Conservation (phyloP, 495 filamentous ascomycete species). For the Xylaria flabelliformis region DNA sequence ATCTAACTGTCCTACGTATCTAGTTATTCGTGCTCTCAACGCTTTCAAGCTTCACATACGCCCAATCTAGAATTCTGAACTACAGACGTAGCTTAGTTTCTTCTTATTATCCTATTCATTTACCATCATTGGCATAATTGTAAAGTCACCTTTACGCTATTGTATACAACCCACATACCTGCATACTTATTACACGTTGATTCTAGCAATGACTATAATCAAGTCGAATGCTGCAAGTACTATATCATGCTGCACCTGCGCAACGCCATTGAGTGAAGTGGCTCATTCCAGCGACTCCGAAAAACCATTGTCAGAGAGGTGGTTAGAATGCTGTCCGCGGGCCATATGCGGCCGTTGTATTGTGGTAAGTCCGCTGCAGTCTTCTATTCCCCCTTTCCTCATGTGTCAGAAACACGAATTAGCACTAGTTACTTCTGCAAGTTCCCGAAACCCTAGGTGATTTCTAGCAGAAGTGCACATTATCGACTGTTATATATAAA, state of each 20-base stretch:
- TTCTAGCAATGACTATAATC: constrained; percentile 31
- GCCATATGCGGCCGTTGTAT: constrained; percentile 73
- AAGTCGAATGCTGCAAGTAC: constrained; percentile 30
- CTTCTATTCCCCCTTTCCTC: too few relatives aligned
- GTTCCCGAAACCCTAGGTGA: too few relatives aligned
- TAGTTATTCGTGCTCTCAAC: neutral
- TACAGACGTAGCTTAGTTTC: neutral
- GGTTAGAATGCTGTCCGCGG: constrained; percentile 68
- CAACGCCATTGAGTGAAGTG: constrained; percentile 59
- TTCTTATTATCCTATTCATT: neutral
- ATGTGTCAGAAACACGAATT: too few relatives aligned
- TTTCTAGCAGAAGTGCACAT: too few relatives aligned
- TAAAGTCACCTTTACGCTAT: neutral
- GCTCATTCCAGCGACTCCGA: constrained; percentile 54
- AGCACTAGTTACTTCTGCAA: too few relatives aligned
- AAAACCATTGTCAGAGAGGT: constrained; percentile 58
- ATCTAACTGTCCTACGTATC: neutral
- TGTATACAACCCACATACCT: neutral
- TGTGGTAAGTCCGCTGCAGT: too few relatives aligned
- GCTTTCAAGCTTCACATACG: neutral
- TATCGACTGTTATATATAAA: constrained; percentile 8
- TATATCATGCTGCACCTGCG: constrained; percentile 71
- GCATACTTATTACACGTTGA: too few relatives aligned
- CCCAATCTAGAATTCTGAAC: neutral
- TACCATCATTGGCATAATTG: neutral